Percentiles rank a stretch among this genome's conserved stretches.
These are phyloP conservation scores for Neofusicoccum laricinum DNA, from an alignment of 2,329 filamentous ascomycete species.

Conservation along the genomic window DNA sequence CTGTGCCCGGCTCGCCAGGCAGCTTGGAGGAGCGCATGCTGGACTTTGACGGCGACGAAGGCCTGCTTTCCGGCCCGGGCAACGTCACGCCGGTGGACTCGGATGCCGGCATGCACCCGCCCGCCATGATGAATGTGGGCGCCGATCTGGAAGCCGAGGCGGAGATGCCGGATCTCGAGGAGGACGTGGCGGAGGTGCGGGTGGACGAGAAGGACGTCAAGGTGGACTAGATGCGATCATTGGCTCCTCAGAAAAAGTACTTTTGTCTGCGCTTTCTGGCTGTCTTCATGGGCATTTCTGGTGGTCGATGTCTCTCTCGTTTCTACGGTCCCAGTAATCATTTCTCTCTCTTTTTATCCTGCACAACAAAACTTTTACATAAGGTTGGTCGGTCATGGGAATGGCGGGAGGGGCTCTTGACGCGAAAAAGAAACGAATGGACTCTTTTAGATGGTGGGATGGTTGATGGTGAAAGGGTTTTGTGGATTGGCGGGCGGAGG, in stretches of 20 bases:
- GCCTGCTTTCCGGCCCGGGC: background rate
- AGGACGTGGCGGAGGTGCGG: constrained; percentile 20
- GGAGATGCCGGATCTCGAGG: constrained; percentile 14
- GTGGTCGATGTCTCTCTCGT: too few species aligned
- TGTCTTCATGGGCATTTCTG: too few species aligned
- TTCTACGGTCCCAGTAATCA: too few species aligned
- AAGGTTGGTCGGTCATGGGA: too few species aligned
- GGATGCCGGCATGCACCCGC: background rate
- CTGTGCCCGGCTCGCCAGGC: background rate
- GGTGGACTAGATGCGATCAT: background rate
- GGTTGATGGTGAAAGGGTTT: too few species aligned
- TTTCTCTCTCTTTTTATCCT: too few species aligned
- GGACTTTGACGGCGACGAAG: constrained; percentile 1
- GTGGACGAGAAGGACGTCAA: constrained; percentile 16
- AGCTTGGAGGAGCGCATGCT: background rate
- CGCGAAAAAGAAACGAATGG: too few species aligned
- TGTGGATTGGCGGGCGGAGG: too few species aligned
- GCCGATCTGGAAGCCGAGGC: constrained; percentile 6
- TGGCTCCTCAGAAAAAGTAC: background rate
- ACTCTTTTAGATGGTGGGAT: too few species aligned
- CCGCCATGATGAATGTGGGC: background rate
- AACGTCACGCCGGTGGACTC: constrained; percentile 3
- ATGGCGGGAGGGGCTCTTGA: too few species aligned
- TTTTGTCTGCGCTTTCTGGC: too few species aligned
- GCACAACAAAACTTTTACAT: too few species aligned